phyloP scores from a whole-genome alignment of 805 yeast species.

The Starmerella geochares region DNA sequence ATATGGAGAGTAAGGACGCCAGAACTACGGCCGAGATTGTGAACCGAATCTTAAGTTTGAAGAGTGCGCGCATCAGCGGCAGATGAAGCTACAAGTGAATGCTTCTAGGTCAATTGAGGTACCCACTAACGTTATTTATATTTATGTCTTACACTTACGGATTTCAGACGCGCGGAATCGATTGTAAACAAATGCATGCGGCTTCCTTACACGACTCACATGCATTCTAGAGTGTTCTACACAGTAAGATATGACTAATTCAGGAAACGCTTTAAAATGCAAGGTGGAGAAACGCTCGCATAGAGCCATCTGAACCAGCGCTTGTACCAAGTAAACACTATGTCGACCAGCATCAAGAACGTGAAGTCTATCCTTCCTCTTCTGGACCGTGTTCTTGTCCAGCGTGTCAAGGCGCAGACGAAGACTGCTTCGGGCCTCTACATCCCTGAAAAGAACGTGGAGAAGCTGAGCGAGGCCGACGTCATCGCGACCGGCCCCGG shows the following conservation, averaged over 20 bases:
- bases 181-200: neutral
- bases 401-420: constrained; percentile 82
- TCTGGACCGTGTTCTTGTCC: constrained; percentile 91
- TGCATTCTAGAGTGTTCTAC: constrained; percentile 16
- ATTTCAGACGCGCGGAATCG: too few relatives aligned
- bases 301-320: neutral
- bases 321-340: neutral
- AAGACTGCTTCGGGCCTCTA: constrained; percentile 87
- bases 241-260: constrained; percentile 5
- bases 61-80: constrained; percentile 7
- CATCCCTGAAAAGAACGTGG: constrained; percentile 92
- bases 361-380: constrained; percentile 85
- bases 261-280: neutral
- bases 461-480: constrained; percentile 82
- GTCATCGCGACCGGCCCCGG: constrained; percentile 97
- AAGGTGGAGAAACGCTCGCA: neutral
- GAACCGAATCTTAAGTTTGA: constrained; percentile 38
- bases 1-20: constrained; percentile 61
- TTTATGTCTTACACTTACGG: too few relatives aligned
- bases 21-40: constrained; percentile 66
- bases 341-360: constrained; percentile 47
- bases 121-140: neutral
- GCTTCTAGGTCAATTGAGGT: too few relatives aligned
- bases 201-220: neutral
- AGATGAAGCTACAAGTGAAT: too few relatives aligned